Evolutionary conservation across 2,329 filamentous ascomycete genomes (phyloP), one percentile per base, ranked within the genome.

Genomic region (Diplodia intermedia): DNA sequence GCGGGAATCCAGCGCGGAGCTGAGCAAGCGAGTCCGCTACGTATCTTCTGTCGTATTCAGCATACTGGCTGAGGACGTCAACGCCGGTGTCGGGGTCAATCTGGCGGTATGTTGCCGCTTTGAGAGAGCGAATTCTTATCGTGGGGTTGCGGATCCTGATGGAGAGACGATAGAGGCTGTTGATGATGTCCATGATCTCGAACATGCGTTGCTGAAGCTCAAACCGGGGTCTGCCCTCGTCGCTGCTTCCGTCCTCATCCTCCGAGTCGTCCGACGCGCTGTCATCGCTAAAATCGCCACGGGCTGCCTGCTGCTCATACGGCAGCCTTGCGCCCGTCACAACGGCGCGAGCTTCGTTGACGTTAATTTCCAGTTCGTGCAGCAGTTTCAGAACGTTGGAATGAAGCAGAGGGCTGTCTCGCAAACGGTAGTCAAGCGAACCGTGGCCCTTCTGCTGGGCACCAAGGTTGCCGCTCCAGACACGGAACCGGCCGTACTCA

Each of bases 81-180:
- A 78, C 72, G 1, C 77, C 76, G 18, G 76, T 78, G 6, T 79
- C 76, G 6, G 75, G 73, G 68, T 78, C 77, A 57, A 74, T 75
- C n/a, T 74, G 75, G 20, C 71, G 71, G 40, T 75, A 79, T 4
- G 77, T 74, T 12, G 77, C 73, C 18, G 77, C 78, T 68, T 75
- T 79, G 14, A 79, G 71, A 15, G 77, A 78, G 40, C 77, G 75
- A 20, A 73, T 75, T 26, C 74, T 72, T 40, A 79, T 70, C 1
- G 75, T 77, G 0, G 78, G 77, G 7, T 73, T 74, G 54, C 78
- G 72, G 57, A 79, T 79, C 29, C 78, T 74, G 12, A 79, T 75
- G 52, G 76, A 77, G 3, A 79, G 72, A 56, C 77, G 78, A 69
- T 79, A 79, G 2, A 79, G 72, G 40, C 78, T 77, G 69, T 79